Base-by-base conservation (phyloP, 1,284 basidiomycete genomes). In the Papiliotrema flavescens region DNA sequence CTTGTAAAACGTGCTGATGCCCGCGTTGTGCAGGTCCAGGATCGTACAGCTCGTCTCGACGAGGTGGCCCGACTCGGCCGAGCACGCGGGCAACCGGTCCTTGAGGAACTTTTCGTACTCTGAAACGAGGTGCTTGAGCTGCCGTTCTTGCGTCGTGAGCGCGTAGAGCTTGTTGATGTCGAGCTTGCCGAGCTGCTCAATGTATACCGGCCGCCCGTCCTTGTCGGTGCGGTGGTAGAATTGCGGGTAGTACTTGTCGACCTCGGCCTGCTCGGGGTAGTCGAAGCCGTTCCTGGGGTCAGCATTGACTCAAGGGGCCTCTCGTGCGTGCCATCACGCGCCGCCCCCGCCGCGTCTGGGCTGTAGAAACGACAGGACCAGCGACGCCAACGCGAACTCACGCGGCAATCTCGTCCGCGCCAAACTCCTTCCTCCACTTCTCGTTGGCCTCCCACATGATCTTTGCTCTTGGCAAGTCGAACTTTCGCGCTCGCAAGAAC, bases 41-140 rank as follows among this genome's bases (percentile, higher is more conserved):
- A 98, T 95, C 56, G 95, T 98, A 84, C 94, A 98, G 55, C 86
- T 90, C n/a, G 94, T 98, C 79, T 98, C 94, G 74, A 98, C 87
- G 55, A 90, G 86, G 75, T 94, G 85, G 2, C 91, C 91, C 51
- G 80, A 75, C 7, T 83, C 80, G 37, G 78, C 77, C 1, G 65
- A 67, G 78, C 90, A 94, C 4, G 91, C 90, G 37, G 93, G 90
- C 35, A 97, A 82, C 42, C 92, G 87, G 53, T 86, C 80, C 34
- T 75, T 77, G 62, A 91, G 79, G 80, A 89, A 94, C 70, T 86
- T 87, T 77, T 98, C 95, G 82, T 98, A 98, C 77, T 97, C 94
- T 72, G 82, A 82, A 35, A 98, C 89, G 68, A 98, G 87, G 54
- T 87, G 87, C 66, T 93, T 83, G 60, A 97, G 82, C 73, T 90